A percentile compares a stretch with the other conserved stretches of the same genome.
Evolutionary conservation across 192 early-diverging fungal species (phyloP).

Genomic region (Paraglomus brasilianum): DNA sequence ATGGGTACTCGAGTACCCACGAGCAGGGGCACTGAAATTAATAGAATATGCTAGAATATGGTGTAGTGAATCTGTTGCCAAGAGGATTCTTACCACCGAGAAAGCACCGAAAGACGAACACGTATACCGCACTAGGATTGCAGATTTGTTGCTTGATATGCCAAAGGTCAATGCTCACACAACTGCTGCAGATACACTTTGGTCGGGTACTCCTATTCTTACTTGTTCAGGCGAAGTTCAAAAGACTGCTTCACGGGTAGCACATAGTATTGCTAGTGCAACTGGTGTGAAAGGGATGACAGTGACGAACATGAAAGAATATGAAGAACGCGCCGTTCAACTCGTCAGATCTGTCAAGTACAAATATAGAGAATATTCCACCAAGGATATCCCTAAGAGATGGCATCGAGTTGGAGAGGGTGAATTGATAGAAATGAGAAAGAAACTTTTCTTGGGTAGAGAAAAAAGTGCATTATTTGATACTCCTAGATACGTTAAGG

Average conservation of each 20-base stretch:
- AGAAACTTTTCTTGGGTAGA: constrained; percentile 70
- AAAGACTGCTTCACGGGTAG: constrained; percentile 90
- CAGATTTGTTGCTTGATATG: constrained; percentile 91
- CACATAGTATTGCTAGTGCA: constrained; percentile 79
- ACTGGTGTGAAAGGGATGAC: constrained; percentile 76
- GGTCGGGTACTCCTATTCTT: constrained; percentile 90
- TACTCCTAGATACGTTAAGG: constrained; percentile 80
- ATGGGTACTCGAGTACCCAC: constrained; percentile 91
- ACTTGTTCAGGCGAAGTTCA: constrained; percentile 86
- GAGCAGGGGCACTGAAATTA: constrained; percentile 80
- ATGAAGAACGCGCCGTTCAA: constrained; percentile 65
- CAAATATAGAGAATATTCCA: constrained; percentile 19
- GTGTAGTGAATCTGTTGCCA: constrained; percentile 73
- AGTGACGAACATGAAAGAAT: constrained; percentile 59
- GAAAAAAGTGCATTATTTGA: constrained; percentile 86
- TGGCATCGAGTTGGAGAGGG: constrained; percentile 48
- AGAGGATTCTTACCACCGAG: constrained; percentile 83
- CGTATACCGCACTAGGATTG: constrained; percentile 88
- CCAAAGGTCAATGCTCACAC: constrained; percentile 98
- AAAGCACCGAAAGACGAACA: constrained; percentile 84
- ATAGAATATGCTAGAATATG: constrained; percentile 67
- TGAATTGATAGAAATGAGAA: constrained; percentile 62
- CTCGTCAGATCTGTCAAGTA: constrained; percentile 47
- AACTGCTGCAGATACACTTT: constrained; percentile 92
- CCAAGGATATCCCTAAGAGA: neutral